Base-by-base conservation (phyloP, 306 rosid species). In the Quercus variabilis region DNA sequence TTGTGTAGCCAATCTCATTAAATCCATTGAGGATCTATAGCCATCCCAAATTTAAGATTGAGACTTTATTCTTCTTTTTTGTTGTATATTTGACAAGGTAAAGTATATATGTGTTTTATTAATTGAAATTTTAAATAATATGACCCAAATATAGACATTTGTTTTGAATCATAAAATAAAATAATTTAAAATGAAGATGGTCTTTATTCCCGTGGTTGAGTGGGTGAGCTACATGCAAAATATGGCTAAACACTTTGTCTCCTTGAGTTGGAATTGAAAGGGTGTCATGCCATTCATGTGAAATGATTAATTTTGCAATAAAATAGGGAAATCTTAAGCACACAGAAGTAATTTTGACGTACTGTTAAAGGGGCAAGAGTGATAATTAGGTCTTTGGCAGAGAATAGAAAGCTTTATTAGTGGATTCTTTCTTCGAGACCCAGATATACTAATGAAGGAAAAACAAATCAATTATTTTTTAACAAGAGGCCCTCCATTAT, bases 341-440 rank as follows among this genome's bases (percentile, higher is more conserved):
- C 72, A 67, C 51, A 64, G 46, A 14, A 64, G 17, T 17, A 17
- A 46, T 19, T 67, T 35, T 67, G 72, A 18, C 10, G 72, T 19
- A 67, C 19, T 23, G 51, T 67, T 23, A 18, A 19, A 67, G 73
- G 26, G 71, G 69, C 58, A 77, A 49, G 41, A 83, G 82, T 52
- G 77, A 79, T 82, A 75, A 85, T 82, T 51, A 59, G 69, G 73
- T 78, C 49, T 81, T 74, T 71, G 72, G 83, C 76, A 23, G 20
- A 63, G 58, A 51, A 71, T 75, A 79, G 83, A 58, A 74, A 57
- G 46, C 35, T 78, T 67, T 20, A 54, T 56, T n/a, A 81, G 74
- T 78, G 85, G 71, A 55, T 77, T 62, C 65, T 78, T 85, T 31
- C 76, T 75, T 75, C 78, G 75, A 71, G 83, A 73, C 78, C 67